Conservation (phyloP, 805 yeast genomes). For the Kuraishia capsulata region DNA sequence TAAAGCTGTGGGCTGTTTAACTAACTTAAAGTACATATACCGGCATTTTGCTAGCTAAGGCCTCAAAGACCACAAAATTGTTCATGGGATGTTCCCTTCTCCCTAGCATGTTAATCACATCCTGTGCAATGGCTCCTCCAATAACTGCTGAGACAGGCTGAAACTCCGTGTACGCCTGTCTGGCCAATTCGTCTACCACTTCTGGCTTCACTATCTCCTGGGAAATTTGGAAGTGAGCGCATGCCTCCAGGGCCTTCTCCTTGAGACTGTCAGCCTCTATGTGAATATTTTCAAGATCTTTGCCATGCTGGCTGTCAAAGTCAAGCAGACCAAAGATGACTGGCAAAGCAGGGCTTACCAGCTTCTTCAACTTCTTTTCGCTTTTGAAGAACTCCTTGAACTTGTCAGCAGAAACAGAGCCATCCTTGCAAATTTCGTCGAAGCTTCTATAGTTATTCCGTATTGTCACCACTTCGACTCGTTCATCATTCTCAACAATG, state of each 20-base stretch:
- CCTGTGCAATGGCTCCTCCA: conserved; percentile 90
- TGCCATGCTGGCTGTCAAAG: conserved; percentile 11
- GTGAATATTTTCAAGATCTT: conserved; percentile 13
- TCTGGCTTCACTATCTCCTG: conserved; percentile 27
- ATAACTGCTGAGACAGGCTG: conserved; percentile 80
- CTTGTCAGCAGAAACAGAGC: conserved; percentile 26
- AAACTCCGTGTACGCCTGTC: conserved; percentile 54
- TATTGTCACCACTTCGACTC: conserved; percentile 26
- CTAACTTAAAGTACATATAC: conserved; percentile 47
- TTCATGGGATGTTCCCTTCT: conserved; percentile 73
- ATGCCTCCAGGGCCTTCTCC: conserved; percentile 17
- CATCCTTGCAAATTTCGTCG: conserved; percentile 18
- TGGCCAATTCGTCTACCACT: conserved; percentile 28
- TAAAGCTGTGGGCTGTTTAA: conserved; percentile 41
- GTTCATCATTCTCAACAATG: conserved; percentile 25
- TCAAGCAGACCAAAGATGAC: conserved; percentile 50
- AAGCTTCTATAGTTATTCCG: conserved; percentile 28
- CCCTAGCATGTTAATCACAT: conserved; percentile 74
- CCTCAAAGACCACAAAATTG: conserved; percentile 73
- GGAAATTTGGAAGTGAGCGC: conserved; percentile 36
- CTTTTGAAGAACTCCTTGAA: conserved; percentile 11
- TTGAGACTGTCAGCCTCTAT: conserved; percentile 20
- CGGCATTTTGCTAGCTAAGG: conserved; percentile 64
- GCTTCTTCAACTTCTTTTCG: conserved; percentile 30
- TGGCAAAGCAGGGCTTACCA: conserved; percentile 50